A percentile compares a stretch with the other conserved stretches of the same genome.
phyloP scores from a whole-genome alignment of 73 alveolate species.

The Symbiodinium natans region DNA sequence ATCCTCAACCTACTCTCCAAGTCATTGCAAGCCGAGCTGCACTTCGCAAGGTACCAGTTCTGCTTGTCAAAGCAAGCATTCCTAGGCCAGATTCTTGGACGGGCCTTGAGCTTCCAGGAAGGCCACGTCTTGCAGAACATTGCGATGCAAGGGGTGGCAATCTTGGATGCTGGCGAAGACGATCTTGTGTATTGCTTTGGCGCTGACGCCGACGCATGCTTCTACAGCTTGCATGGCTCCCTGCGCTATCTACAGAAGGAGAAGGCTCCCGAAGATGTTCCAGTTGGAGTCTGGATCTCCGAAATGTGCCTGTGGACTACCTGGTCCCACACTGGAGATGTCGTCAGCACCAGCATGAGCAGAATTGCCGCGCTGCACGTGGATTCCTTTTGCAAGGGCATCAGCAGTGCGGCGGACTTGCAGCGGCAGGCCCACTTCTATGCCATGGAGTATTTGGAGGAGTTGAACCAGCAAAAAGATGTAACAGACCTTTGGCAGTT shows the following conservation, averaged over 20 bases:
- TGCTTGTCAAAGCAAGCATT: background rate
- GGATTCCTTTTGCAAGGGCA: background rate
- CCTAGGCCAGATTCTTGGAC: background rate
- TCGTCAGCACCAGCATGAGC: conserved; percentile 1
- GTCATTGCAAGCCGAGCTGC: conserved; percentile 5
- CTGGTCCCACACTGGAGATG: background rate
- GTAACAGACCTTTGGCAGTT: background rate
- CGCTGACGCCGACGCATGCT: background rate
- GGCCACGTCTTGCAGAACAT: background rate
- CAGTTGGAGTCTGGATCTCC: background rate
- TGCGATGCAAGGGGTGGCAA: background rate
- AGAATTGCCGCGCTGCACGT: background rate
- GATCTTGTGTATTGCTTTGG: background rate
- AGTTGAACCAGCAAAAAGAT: background rate
- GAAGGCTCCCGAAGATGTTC: background rate
- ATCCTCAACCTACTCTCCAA: background rate
- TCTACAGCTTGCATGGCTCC: background rate
- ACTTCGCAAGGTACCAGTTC: background rate
- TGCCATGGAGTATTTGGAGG: conserved; percentile 10
- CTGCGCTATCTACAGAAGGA: background rate
- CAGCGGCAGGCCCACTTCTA: conserved; percentile 12
- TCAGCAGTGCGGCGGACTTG: background rate
- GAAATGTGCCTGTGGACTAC: conserved; percentile 27
- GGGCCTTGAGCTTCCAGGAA: background rate
- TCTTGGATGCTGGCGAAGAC: background rate